Base-by-base conservation (phyloP, 257 asterid genomes). In the Scutellaria minor region DNA sequence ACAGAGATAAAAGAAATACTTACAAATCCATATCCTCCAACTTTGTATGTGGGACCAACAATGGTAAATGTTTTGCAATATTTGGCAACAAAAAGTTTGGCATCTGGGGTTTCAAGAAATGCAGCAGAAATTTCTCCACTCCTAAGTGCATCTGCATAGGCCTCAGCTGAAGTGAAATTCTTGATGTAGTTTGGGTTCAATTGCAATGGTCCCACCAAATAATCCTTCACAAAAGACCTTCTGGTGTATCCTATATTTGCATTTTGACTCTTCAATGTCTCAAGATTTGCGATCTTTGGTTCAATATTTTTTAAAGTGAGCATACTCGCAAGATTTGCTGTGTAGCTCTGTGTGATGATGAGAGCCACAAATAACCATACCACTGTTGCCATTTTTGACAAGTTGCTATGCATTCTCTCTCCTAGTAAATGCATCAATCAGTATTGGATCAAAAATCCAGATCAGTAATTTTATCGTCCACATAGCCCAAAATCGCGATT, bases 1-100 rank as follows among this genome's bases (percentile, higher is more conserved):
- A 1, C 1, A 24, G 0, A 10, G 70, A 44, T 15, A 48, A 4
- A 18, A 11, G 52, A 35, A 37, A 40, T 44, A 54, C 37, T 9
- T 82, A 85, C 89, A 57, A 54, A 82, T 75, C 85, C 85, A 68
- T 64, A 84, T 66, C 85, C 88, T 64, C 85, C 85, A 70, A 70
- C 56, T 61, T 66, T 81, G 80, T 69, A 81, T 7, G 77, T 76
- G 12, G 85, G 88, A 3, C 85, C 88, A 5, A 79, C 75, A 7
- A 52, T 73, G 55, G 27, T 69, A 27, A 80, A 81, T 77, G 80
- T 81, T 64, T 81, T 75, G 80, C 88, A 84, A 13, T 75, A 76
- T 41, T 84, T 84, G 52, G 80, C 82, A 0, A 78, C 72, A 52
- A 84, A 73, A 4, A 81, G 76, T 47, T 76, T 84, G 27, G 85